These are phyloP conservation scores for Macrolepiota fuliginosa DNA, from an alignment of 768 basidiomycete genomes.

Conservation along the genomic window DNA sequence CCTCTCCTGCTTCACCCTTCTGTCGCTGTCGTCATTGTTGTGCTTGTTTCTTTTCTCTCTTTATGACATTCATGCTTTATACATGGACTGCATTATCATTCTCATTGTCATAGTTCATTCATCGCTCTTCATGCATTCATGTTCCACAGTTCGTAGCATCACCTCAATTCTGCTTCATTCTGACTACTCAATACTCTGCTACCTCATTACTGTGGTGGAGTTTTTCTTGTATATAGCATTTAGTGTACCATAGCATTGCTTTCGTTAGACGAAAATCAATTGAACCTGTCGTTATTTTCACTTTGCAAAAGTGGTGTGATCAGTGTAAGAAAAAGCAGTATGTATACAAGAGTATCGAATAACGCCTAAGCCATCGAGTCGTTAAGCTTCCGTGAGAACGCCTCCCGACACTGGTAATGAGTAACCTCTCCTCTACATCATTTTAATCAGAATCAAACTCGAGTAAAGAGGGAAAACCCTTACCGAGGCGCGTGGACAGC, in stretches of 20 bases:
- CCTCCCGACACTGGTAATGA: constrained; percentile 93
- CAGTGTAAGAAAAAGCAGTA: background rate
- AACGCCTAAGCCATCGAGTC: constrained; percentile 25
- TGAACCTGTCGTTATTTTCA: background rate
- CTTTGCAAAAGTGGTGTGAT: background rate
- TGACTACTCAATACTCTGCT: background rate
- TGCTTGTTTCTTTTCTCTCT: background rate
- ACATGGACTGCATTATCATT: background rate
- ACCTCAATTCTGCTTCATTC: background rate
- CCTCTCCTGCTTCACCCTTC: background rate
- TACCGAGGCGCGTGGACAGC: constrained; percentile 89
- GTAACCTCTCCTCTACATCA: constrained; percentile 84
- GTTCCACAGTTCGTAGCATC: background rate
- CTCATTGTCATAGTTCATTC: background rate
- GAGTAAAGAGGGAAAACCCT: constrained; percentile 22
- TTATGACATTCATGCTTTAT: background rate
- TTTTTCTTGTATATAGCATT: background rate
- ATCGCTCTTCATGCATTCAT: background rate
- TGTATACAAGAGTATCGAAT: background rate
- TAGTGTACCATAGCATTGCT: background rate
- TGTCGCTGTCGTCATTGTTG: background rate
- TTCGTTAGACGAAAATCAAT: background rate
- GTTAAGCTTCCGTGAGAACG: constrained; percentile 59
- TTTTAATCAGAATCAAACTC: background rate
- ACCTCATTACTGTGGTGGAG: background rate